These are phyloP conservation scores for Kwoniella pini DNA, from an alignment of 768 basidiomycete species.

Conservation along the genomic window DNA sequence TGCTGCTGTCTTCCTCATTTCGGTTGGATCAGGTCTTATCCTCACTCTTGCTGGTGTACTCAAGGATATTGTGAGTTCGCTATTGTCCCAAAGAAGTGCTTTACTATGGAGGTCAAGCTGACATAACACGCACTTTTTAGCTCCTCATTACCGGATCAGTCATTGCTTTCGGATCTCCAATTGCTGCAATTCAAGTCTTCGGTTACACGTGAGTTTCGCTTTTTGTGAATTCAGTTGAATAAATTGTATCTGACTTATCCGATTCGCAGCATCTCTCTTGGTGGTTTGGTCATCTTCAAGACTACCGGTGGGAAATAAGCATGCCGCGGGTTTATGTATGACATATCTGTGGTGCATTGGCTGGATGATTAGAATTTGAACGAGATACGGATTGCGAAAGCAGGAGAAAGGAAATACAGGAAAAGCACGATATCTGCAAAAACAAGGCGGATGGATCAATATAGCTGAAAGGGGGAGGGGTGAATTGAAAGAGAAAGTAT, in stretches of 20 bases:
- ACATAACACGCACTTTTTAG: conserved; percentile 17
- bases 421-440: too few relatives aligned
- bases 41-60: conserved; percentile 93
- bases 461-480: too few relatives aligned
- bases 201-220: conserved; percentile 58
- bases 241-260: not conserved
- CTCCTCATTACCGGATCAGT: conserved; percentile 90
- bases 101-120: not conserved
- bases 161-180: conserved; percentile 72
- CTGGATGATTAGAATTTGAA: too few relatives aligned
- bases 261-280: conserved; percentile 77
- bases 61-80: conserved; percentile 62
- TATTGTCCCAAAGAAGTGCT: too few relatives aligned
- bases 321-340: too few relatives aligned
- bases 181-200: conserved; percentile 81
- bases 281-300: conserved; percentile 82
- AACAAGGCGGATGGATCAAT: too few relatives aligned
- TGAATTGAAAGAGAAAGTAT: too few relatives aligned
- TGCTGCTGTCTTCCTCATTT: conserved; percentile 92
- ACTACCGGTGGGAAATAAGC: conserved; percentile 57
- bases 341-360: too few relatives aligned
- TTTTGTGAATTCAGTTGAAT: not conserved
- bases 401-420: too few relatives aligned
- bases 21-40: conserved; percentile 73
- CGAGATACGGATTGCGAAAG: too few relatives aligned